A percentile compares a stretch with the other conserved stretches of the same genome.
These are phyloP conservation scores for Nothopassalora personata DNA, from an alignment of 2,329 filamentous ascomycete genomes.

Conservation along the genomic window DNA sequence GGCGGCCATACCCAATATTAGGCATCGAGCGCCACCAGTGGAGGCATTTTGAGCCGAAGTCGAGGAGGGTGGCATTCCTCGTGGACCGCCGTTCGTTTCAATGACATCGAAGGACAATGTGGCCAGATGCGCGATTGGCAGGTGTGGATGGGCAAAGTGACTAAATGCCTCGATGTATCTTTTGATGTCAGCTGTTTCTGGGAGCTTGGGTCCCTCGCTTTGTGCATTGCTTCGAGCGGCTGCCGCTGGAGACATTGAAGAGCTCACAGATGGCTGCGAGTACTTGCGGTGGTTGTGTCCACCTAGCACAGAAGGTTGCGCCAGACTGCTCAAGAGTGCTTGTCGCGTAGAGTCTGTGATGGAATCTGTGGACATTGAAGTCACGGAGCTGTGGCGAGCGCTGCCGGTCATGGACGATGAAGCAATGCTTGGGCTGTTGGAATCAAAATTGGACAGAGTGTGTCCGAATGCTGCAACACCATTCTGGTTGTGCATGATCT, in stretches of 20 bases:
- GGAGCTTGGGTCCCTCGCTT: conserved; percentile 52
- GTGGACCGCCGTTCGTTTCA: conserved; percentile 54
- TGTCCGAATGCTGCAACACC: conserved; percentile 56
- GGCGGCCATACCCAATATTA: conserved; percentile 84
- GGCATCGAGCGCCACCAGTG: conserved; percentile 74
- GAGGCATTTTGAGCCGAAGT: conserved; percentile 51
- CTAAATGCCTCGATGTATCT: conserved; percentile 88
- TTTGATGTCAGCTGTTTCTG: conserved; percentile 78
- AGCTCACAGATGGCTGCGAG: conserved; percentile 54
- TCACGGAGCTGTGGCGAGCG: conserved; percentile 55
- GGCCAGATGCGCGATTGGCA: conserved; percentile 89
- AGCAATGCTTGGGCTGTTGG: conserved; percentile 57
- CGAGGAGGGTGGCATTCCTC: conserved; percentile 43
- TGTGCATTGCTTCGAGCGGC: conserved; percentile 27
- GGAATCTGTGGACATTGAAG: conserved; percentile 58
- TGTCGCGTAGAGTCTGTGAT: conserved; percentile 63
- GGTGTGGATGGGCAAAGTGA: conserved; percentile 84
- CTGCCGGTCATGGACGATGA: conserved; percentile 67
- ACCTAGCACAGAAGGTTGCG: conserved; percentile 51
- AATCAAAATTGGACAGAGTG: conserved; percentile 58
- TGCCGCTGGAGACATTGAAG: conserved; percentile 41
- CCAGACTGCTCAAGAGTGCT: conserved; percentile 56
- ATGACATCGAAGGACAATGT: conserved; percentile 85
- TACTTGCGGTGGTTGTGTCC: conserved; percentile 51
- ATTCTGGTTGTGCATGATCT: conserved; percentile 34